Conservation (phyloP, 2,329 filamentous ascomycete genomes). For the Fusarium siculi region DNA sequence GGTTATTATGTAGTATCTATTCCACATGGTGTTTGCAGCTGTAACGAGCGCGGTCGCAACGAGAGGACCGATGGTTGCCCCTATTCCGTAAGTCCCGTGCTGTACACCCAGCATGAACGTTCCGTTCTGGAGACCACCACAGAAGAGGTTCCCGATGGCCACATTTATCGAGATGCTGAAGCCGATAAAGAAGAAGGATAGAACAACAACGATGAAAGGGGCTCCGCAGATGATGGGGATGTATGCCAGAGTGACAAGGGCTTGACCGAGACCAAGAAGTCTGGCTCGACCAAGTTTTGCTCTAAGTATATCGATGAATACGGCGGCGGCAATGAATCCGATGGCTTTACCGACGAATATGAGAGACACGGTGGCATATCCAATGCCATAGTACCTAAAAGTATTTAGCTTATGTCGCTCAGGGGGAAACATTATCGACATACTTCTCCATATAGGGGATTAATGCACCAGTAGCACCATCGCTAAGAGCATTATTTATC, state of each 20-base stretch:
- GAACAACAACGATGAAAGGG: slow-evolving; percentile 75
- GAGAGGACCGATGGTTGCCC: slow-evolving; percentile 74
- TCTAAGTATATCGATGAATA: slow-evolving; percentile 73
- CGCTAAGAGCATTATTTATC: slow-evolving; percentile 77
- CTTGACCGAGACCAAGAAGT: slow-evolving; percentile 68
- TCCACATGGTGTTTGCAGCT: slow-evolving; percentile 68
- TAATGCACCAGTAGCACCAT: slow-evolving; percentile 79
- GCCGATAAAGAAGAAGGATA: slow-evolving; percentile 75
- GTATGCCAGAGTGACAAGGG: slow-evolving; percentile 69
- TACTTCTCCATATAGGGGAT: slow-evolving; percentile 82
- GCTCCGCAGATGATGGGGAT: slow-evolving; percentile 73
- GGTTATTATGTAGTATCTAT: slow-evolving; percentile 76
- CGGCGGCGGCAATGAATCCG: slow-evolving; percentile 79
- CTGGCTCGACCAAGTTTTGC: slow-evolving; percentile 72
- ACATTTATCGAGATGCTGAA: slow-evolving; percentile 67
- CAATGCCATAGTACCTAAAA: slow-evolving; percentile 73
- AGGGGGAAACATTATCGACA: slow-evolving; percentile 10
- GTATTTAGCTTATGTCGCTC: not conserved
- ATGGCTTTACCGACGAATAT: slow-evolving; percentile 83
- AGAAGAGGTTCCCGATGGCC: slow-evolving; percentile 69
- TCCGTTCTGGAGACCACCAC: slow-evolving; percentile 62
- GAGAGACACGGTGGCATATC: slow-evolving; percentile 81
- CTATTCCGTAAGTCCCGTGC: slow-evolving; percentile 75
- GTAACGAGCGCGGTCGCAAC: slow-evolving; percentile 80
- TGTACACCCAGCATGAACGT: slow-evolving; percentile 69